A percentile compares a stretch with the other conserved stretches of the same genome.
Conservation (phyloP, 2,329 filamentous ascomycete species). For the Fusarium scirpi region DNA sequence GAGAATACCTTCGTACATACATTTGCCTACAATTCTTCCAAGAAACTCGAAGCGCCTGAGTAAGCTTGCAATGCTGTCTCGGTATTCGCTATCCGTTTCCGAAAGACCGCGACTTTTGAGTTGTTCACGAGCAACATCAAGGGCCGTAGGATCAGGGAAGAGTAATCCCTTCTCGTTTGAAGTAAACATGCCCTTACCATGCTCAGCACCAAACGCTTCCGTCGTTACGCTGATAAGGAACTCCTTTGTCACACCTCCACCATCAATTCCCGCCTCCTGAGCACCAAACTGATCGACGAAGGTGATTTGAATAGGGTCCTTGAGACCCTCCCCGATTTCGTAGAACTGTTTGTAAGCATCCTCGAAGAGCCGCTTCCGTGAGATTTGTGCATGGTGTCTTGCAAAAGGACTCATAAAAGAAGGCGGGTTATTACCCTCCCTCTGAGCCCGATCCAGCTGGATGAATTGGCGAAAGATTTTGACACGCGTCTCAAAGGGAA, state of each 20-base stretch:
- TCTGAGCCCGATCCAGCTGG: slow-evolving; percentile 69
- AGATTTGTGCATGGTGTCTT: slow-evolving; percentile 82
- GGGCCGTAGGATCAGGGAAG: slow-evolving; percentile 85
- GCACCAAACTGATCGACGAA: slow-evolving; percentile 93
- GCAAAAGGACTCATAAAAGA: slow-evolving; percentile 52
- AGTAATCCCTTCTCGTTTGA: slow-evolving; percentile 88
- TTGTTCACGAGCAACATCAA: slow-evolving; percentile 75
- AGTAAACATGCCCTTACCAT: slow-evolving; percentile 72
- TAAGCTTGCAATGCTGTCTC: slow-evolving; percentile 68
- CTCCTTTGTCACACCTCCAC: slow-evolving; percentile 96
- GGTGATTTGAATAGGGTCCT: slow-evolving; percentile 95
- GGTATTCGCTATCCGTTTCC: slow-evolving; percentile 69
- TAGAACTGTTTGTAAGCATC: slow-evolving; percentile 91
- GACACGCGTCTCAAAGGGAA: slow-evolving; percentile 91
- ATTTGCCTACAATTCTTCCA: slow-evolving; percentile 93
- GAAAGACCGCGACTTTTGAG: slow-evolving; percentile 64
- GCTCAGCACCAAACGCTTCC: slow-evolving; percentile 78
- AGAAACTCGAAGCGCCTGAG: slow-evolving; percentile 88
- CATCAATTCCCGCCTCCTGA: slow-evolving; percentile 93
- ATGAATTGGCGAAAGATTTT: slow-evolving; percentile 95
- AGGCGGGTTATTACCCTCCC: slow-evolving; percentile 35
- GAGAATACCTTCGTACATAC: slow-evolving; percentile 95
- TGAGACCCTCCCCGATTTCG: slow-evolving; percentile 81
- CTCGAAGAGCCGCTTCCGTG: slow-evolving; percentile 81
- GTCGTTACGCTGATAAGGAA: slow-evolving; percentile 90